These are phyloP conservation scores for Lathyrus tuberosus DNA, from an alignment of 306 rosid species.

Conservation along the genomic window DNA sequence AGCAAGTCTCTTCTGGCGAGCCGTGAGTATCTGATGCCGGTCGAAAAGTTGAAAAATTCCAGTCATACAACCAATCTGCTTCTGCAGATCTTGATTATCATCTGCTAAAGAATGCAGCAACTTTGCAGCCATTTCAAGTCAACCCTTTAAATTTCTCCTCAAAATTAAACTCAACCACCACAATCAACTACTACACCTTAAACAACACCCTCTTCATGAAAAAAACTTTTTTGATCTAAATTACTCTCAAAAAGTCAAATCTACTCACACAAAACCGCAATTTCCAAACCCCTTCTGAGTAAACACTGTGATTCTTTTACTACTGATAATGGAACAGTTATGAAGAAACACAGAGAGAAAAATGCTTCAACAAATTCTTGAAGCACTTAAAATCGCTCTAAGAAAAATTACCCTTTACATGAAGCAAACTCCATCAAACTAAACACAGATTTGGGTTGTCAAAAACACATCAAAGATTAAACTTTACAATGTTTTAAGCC, in stretches of 20 bases:
- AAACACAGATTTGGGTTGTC: slow-evolving; percentile 20
- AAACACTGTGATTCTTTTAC: slow-evolving; percentile 22
- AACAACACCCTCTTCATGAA: slow-evolving; percentile 37
- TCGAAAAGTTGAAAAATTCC: slow-evolving; percentile 88
- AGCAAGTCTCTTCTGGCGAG: slow-evolving; percentile 73
- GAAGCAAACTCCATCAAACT: slow-evolving; percentile 40
- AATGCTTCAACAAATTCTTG: slow-evolving; percentile 21
- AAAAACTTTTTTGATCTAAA: slow-evolving; percentile 7
- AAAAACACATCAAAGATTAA: slow-evolving; percentile 27
- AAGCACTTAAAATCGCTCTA: slow-evolving; percentile 1
- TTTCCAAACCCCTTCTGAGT: slow-evolving; percentile 38
- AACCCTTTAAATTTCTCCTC: slow-evolving; percentile 35
- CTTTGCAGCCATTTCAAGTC: slow-evolving; percentile 83
- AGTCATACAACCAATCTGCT: slow-evolving; percentile 95
- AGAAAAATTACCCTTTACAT: slow-evolving; percentile 18
- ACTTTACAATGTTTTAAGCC: slow-evolving; percentile 26
- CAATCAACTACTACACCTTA: slow-evolving; percentile 15
- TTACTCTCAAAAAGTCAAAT: slow-evolving; percentile 43
- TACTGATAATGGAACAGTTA: slow-evolving; percentile 30
- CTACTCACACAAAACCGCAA: slow-evolving; percentile 41
- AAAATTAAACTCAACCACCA: slow-evolving; percentile 32
- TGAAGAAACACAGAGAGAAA: slow-evolving; percentile 10
- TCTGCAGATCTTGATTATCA: slow-evolving; percentile 87
- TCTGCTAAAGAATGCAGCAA: slow-evolving; percentile 88
- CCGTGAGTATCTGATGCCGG: slow-evolving; percentile 61